Base-by-base conservation (phyloP, 164 flowering plant genomes). In the Chimonanthus praecox region DNA sequence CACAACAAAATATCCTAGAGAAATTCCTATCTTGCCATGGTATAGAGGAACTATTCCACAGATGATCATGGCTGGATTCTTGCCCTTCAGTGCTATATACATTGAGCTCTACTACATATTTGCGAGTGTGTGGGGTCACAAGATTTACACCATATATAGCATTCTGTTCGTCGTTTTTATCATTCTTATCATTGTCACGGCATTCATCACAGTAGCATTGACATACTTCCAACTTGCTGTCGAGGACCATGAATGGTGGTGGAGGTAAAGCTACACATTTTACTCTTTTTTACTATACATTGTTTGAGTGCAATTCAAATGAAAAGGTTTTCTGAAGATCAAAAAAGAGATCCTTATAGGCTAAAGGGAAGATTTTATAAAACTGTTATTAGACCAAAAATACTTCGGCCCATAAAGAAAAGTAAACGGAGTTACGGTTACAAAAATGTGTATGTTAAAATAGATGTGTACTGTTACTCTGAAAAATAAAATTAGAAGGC, bases 181-280 rank as follows among this genome's bases (percentile, higher is more conserved):
- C 77, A 83, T 83, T 67, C 85, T 83, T 65, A 74, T 82, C 68
- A 78, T 82, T 62, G 84, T 82, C 70, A 82, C 85, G 5, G 85
- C 85, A 11, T 80, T 82, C 73, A 76, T 82, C 67, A 80, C 85
- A 44, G 81, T 82, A 47, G 84, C 82, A 21, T 66, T 80, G 77
- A 82, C 84, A 7, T 82, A 82, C 75, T 80, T 82, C 71, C 85
- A 82, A 73, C 85, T 82, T 68, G 81, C 85, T 68, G 85, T 75
- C 67, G 85, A 82, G 76, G 85, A 82, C 73, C 85, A 82, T 68
- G 78, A 76, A 76, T 82, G 85, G 85, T 82, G 85, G 85, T 82
- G 85, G 85, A 82, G 85, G 85, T 82, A 73, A 58, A 7, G 66
- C 44, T 7, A 20, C 7, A 3, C 33, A 63, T 18, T 33, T 10